Base-by-base conservation (phyloP, 2,329 filamentous ascomycete species). In the Penicillium concentricum region DNA sequence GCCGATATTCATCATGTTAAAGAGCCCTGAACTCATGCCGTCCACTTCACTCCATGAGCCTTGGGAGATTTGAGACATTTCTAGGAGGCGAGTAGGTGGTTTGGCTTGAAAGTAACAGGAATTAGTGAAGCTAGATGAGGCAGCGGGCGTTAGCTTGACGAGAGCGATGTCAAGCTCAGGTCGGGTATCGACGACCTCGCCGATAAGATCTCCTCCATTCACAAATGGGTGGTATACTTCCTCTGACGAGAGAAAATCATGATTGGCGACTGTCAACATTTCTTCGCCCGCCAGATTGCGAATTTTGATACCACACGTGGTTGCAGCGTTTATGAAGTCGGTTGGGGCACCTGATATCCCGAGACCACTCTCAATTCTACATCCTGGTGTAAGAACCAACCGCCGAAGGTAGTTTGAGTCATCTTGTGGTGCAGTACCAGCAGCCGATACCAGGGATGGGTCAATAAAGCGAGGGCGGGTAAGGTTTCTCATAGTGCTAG, bases 11-110 rank as follows among this genome's bases (percentile, higher is more conserved):
- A 57, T 49, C 15, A 59, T 34, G 28, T 44, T 57, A 28, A 59
- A 34, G n/a, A 59, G 34, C 15, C 57, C 54, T 10, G 57, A 59
- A 32, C 57, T 59, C 57, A 59, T 59, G n/a, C 49, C 54, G 18
- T 59, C 57, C 3, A 49, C 26, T 48, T 59, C 57, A 39, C 57
- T 54, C 54, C 57, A 59, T 50, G 57, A 54, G 39, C 54, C 57
- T 28, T 42, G 39, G 3, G 44, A 7, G 15, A 59, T 51, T 18
- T 28, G 15, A 13, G 48, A n/a, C 8, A 38, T 45, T 32, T 24
- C 24, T 16, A 51, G 13, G 9, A 59, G 37, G 6, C 13, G 26
- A 15, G 30, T 24, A 34, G 49, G 49, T n/a, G 56, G 44, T 48
- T 61, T 22, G 5, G 59, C 52, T 47, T 58, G 56, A 24, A 61